Conservation (phyloP, 495 filamentous ascomycete genomes). For the Aspergillus panamensis region DNA sequence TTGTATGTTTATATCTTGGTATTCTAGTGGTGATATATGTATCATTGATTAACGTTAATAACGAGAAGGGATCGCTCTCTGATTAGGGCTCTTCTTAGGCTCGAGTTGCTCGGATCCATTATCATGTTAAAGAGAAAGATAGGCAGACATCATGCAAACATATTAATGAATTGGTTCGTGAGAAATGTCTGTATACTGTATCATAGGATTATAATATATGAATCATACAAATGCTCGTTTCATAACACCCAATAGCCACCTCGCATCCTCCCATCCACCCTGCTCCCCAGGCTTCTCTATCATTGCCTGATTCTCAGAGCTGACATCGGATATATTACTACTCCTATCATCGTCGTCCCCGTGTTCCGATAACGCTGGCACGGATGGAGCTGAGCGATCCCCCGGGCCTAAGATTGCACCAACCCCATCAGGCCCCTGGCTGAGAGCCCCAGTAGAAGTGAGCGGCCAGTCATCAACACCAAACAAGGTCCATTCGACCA, state of each 20-base stretch:
- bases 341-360: constrained; percentile 18
- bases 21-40: too few species aligned
- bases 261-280: constrained; percentile 76
- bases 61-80: too few species aligned
- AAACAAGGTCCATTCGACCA: constrained; percentile 76
- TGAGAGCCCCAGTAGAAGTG: constrained; percentile 10
- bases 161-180: too few species aligned
- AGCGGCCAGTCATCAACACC: constrained; percentile 59
- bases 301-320: constrained; percentile 21
- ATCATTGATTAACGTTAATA: too few species aligned
- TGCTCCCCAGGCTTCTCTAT: constrained; percentile 45
- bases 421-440: background rate
- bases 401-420: too few species aligned
- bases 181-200: background rate
- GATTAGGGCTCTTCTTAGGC: too few species aligned
- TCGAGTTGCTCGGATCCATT: too few species aligned
- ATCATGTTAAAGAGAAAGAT: too few species aligned
- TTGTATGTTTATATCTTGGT: too few species aligned
- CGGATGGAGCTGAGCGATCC: too few species aligned
- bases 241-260: constrained; percentile 77
- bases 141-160: too few species aligned
- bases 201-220: background rate
- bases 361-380: constrained; percentile 18
- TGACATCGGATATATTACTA: constrained; percentile 21
- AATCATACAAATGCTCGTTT: constrained; percentile 64